Conservation (phyloP, 495 filamentous ascomycete species). For the Cetradonia linearis region DNA sequence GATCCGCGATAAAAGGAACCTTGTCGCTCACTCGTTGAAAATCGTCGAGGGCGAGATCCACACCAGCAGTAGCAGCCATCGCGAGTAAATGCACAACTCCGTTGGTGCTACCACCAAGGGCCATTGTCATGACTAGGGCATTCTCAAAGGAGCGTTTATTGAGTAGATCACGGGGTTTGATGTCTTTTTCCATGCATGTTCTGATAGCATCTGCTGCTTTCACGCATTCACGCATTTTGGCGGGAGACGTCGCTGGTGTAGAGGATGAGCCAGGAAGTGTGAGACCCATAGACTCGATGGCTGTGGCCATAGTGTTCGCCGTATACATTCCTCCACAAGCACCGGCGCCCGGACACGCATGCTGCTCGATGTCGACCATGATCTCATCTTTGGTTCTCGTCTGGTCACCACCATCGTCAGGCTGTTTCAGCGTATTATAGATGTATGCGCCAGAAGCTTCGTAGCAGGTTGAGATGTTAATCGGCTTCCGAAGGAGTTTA, state of each 20-base stretch:
- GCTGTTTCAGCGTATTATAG: slow-evolving; percentile 57
- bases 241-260: slow-evolving; percentile 75
- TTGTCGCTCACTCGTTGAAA: slow-evolving; percentile 79
- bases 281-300: slow-evolving; percentile 92
- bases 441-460: slow-evolving; percentile 82
- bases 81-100: slow-evolving; percentile 90
- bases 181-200: slow-evolving; percentile 76
- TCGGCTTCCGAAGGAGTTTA: slow-evolving; percentile 59
- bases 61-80: slow-evolving; percentile 83
- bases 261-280: slow-evolving; percentile 83
- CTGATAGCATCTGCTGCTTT: slow-evolving; percentile 80
- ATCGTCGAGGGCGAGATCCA: slow-evolving; percentile 76
- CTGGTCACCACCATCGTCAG: slow-evolving; percentile 46
- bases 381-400: slow-evolving; percentile 62
- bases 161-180: slow-evolving; percentile 72
- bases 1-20: slow-evolving; percentile 87
- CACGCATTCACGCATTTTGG: slow-evolving; percentile 85
- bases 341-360: slow-evolving; percentile 83
- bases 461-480: slow-evolving; percentile 88
- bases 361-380: slow-evolving; percentile 73
- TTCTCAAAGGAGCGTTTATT: slow-evolving; percentile 86
- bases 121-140: slow-evolving; percentile 87
- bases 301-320: slow-evolving; percentile 95
- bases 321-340: slow-evolving; percentile 98
- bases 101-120: slow-evolving; percentile 83